Conservation (phyloP, 2,329 filamentous ascomycete genomes). For the Cercospora zeina region DNA sequence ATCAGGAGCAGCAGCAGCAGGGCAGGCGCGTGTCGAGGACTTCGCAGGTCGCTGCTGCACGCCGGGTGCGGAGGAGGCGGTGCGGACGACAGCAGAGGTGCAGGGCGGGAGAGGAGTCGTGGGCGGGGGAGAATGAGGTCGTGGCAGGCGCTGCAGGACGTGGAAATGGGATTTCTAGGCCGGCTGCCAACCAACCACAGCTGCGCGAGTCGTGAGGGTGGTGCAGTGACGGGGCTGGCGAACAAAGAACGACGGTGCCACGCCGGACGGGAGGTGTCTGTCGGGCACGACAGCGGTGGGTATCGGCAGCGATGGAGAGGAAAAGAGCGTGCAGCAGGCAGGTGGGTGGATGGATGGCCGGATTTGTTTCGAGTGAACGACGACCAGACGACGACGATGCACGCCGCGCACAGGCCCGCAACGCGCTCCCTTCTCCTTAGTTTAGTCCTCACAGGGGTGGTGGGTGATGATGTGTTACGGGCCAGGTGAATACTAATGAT, state of each 20-base stretch:
- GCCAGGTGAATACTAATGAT: background rate
- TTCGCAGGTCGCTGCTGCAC: background rate
- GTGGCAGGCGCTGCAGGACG: background rate
- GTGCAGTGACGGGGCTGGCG: constrained; percentile 5
- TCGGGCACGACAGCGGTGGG: background rate
- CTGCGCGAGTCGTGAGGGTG: constrained; percentile 12
- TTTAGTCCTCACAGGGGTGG: constrained; percentile 9
- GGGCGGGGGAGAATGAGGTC: background rate
- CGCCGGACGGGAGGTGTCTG: constrained; percentile 2
- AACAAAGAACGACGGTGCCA: constrained; percentile 24
- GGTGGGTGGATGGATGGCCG: background rate
- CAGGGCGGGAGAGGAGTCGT: constrained; percentile 2
- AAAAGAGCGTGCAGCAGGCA: background rate
- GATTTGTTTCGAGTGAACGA: constrained; percentile 1
- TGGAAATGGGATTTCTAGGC: background rate
- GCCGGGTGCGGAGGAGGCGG: background rate
- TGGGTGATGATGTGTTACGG: background rate
- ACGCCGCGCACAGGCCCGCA: constrained; percentile 1
- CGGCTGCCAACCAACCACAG: background rate
- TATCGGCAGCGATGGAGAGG: background rate
- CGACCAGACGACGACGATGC: background rate
- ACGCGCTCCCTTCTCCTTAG: constrained; percentile 9
- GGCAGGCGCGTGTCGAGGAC: background rate
- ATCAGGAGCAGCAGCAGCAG: constrained; percentile 3
- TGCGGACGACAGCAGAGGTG: constrained; percentile 1